Conservation (phyloP, 768 basidiomycete species). For the Porphyrellus cyaneotinctus region DNA sequence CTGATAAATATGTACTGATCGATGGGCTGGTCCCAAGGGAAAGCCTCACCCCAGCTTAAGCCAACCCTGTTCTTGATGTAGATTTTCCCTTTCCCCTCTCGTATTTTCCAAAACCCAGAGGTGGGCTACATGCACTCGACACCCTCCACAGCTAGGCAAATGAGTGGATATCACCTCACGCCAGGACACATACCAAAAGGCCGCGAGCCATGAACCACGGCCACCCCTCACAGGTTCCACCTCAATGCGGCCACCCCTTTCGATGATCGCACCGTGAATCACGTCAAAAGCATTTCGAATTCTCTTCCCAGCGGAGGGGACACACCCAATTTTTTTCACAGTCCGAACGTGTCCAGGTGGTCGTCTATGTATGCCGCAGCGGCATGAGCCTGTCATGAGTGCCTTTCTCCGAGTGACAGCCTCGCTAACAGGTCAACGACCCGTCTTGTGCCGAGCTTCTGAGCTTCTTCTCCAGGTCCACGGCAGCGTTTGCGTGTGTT, state of each 20-base stretch:
- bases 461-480: conserved; percentile 1
- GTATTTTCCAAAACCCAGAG: background rate
- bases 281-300: conserved; percentile 15
- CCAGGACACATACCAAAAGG: background rate
- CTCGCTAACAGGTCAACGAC: background rate
- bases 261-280: conserved; percentile 16
- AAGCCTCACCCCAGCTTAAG: conserved; percentile 2
- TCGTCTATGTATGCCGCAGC: conserved; percentile 13
- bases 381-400: conserved; percentile 1
- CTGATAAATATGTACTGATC: conserved; percentile 21
- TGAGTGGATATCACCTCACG: background rate
- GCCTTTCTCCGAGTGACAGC: conserved; percentile 1
- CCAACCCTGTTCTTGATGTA: background rate
- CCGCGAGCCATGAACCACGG: background rate
- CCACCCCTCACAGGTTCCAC: conserved; percentile 9
- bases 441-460: background rate
- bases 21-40: background rate
- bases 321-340: conserved; percentile 11
- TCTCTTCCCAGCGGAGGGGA: background rate
- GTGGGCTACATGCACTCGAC: background rate
- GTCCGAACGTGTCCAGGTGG: conserved; percentile 16
- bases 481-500: conserved; percentile 2
- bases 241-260: conserved; percentile 1
- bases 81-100: background rate
- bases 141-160: background rate